Base-by-base conservation (phyloP, 495 filamentous ascomycete species). In the Lophiotrema nucula region DNA sequence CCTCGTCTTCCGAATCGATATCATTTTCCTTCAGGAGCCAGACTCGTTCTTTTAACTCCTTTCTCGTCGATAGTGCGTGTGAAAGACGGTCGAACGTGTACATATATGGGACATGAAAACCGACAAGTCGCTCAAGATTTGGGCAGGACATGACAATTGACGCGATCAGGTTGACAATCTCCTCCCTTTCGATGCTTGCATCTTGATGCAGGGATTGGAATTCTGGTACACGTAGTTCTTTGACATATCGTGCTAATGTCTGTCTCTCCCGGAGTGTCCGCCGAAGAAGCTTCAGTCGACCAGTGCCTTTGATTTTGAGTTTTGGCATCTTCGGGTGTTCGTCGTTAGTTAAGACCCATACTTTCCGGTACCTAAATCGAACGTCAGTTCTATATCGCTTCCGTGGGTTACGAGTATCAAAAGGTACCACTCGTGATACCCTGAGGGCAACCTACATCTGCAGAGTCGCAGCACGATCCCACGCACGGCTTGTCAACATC, bases 101-200 rank as follows among this genome's bases (percentile, higher is more conserved):
- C 45, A 83, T 77, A 66, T 90, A 90, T 6, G 81, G 75, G 6
- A 85, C 79, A 65, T 87, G 83, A 59, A 85, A 82, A 2, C 90
- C 90, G 28, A 84, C 70, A 16, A 95, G 72, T 38, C 80, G 76
- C 67, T 95, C 89, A 35, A 97, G 72, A 67, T 93, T 92, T 10
- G 89, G 89, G 67, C 90, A 96, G 4, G 85, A 82, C 85, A 91
- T 91, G 25, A 96, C 82, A 24, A 97, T 72, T 4, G 88, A 90
- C 4, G 89, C 88, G 3, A 92, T 76, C 28, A 88, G 55, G 60
- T 92, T 83, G 26, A 87, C 79, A 58, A 89, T 86, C 48, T 86
- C 79, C 43, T 81, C 79, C 65, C 77, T 69, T 67, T 79, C 72
- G 70, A 78, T 62, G 72, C 62, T 66, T 5, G 62, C 76, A 18